phyloP scores from a whole-genome alignment of 2,329 filamentous ascomycete species.

The Onygenales sp. region DNA sequence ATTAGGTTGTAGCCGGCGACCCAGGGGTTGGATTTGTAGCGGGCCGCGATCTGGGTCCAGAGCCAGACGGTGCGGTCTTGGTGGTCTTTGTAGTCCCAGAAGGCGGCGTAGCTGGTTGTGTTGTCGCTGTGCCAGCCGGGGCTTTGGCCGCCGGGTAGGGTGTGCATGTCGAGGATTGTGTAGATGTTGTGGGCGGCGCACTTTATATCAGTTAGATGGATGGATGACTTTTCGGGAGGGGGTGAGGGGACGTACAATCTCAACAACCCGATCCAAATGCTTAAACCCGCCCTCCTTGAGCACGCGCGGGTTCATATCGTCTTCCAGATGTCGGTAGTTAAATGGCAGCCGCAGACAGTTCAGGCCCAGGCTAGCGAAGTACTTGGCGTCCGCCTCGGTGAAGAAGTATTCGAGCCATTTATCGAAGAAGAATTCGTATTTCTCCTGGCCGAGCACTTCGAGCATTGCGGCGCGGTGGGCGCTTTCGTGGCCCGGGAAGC shows the following conservation, averaged over 20 bases:
- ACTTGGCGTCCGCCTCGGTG: conserved; percentile 49
- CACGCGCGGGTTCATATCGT: conserved; percentile 38
- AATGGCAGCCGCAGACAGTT: conserved; percentile 53
- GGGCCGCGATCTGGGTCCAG: conserved; percentile 38
- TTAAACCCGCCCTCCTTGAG: conserved; percentile 39
- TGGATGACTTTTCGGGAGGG: no score
- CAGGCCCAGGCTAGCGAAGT: conserved; percentile 45
- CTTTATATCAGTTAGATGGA: not conserved
- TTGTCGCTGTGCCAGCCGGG: conserved; percentile 44
- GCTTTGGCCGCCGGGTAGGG: conserved; percentile 41
- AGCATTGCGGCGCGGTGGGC: conserved; percentile 47
- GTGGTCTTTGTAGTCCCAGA: conserved; percentile 44
- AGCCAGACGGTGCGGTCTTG: conserved; percentile 43
- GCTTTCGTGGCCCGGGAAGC: conserved; percentile 50
- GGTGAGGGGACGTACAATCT: conserved; percentile 16
- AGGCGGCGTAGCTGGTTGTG: conserved; percentile 34
- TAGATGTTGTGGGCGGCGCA: conserved; percentile 41
- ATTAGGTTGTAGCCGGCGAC: conserved; percentile 46
- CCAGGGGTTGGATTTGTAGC: conserved; percentile 38
- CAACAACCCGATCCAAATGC: conserved; percentile 38
- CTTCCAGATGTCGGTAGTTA: conserved; percentile 48
- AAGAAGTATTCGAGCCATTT: conserved; percentile 51
- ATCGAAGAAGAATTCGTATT: conserved; percentile 52
- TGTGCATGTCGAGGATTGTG: conserved; percentile 43
- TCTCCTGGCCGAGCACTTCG: conserved; percentile 45